A percentile compares a stretch with the other conserved stretches of the same genome.
These are phyloP conservation scores for Hydnomerulius pinastri DNA, from an alignment of 768 basidiomycete genomes.

Conservation along the genomic window DNA sequence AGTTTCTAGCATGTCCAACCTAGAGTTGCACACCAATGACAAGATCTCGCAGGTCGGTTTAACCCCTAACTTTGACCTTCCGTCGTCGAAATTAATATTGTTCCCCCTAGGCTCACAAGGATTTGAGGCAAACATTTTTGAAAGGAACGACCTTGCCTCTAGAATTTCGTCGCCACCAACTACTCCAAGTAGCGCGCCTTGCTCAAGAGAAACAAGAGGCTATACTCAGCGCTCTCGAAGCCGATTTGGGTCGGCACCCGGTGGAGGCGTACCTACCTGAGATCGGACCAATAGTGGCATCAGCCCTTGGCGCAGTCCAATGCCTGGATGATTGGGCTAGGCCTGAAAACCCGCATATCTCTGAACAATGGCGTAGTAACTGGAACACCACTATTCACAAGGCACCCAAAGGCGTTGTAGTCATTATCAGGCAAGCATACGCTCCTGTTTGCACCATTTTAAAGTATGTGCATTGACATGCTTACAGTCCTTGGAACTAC, in stretches of 20 bases:
- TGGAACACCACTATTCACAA: slow-evolving; percentile 54
- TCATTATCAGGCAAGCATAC: slow-evolving; percentile 51
- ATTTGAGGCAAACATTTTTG: slow-evolving; percentile 44
- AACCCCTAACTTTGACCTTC: not conserved
- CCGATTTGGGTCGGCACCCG: slow-evolving; percentile 27
- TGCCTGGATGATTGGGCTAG: slow-evolving; percentile 58
- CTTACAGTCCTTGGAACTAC: slow-evolving; percentile 62
- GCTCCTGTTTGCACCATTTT: not conserved
- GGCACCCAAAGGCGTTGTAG: slow-evolving; percentile 56
- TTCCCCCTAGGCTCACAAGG: slow-evolving; percentile 24
- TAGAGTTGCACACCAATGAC: too few relatives aligned
- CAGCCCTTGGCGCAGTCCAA: slow-evolving; percentile 41
- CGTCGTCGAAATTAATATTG: not conserved
- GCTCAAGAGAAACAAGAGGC: slow-evolving; percentile 57
- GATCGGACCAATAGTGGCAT: slow-evolving; percentile 41
- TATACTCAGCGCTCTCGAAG: slow-evolving; percentile 43
- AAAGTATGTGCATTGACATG: not conserved
- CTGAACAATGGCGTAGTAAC: slow-evolving; percentile 39
- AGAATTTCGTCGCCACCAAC: slow-evolving; percentile 57
- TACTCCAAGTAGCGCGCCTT: slow-evolving; percentile 57
- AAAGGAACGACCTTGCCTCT: slow-evolving; percentile 46
- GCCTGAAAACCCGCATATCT: slow-evolving; percentile 37
- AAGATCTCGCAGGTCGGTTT: not conserved
- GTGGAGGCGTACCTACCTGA: slow-evolving; percentile 39
- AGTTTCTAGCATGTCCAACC: too few relatives aligned